phyloP scores from a whole-genome alignment of 768 basidiomycete genomes.

The Floccularia luteovirens region DNA sequence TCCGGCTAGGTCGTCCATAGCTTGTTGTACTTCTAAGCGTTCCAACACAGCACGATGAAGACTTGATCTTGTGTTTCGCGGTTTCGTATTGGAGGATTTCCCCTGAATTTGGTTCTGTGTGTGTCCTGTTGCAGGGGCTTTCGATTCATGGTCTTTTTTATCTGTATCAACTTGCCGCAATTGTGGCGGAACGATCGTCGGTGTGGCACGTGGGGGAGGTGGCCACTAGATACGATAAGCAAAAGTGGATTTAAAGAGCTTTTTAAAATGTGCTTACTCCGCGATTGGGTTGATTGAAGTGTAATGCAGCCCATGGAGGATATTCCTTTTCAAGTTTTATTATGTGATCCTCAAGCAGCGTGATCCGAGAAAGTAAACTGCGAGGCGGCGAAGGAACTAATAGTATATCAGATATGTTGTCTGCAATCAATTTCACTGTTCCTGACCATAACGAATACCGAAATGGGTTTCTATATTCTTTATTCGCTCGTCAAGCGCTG shows the following conservation, averaged over 20 bases:
- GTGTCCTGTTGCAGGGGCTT: slow-evolving; percentile 1
- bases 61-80: slow-evolving; percentile 46
- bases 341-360: slow-evolving; percentile 72
- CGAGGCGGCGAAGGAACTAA: slow-evolving; percentile 67
- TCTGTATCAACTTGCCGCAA: slow-evolving; percentile 22
- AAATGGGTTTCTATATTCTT: slow-evolving; percentile 65
- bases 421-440: neutral
- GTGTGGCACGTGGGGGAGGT: slow-evolving; percentile 70
- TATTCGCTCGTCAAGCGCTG: slow-evolving; percentile 58
- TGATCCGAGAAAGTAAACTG: slow-evolving; percentile 55
- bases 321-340: slow-evolving; percentile 73
- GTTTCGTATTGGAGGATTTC: slow-evolving; percentile 12
- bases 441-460: slow-evolving; percentile 65
- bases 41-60: slow-evolving; percentile 72
- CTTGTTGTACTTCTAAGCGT: slow-evolving; percentile 65
- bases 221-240: slow-evolving; percentile 54
- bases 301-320: slow-evolving; percentile 84
- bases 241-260: slow-evolving; percentile 1
- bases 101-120: slow-evolving; percentile 3
- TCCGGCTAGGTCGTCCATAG: slow-evolving; percentile 41
- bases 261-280: slow-evolving; percentile 47
- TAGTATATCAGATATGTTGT: neutral
- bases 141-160: neutral
- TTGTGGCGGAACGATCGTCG: slow-evolving; percentile 71
- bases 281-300: slow-evolving; percentile 79